Base-by-base conservation (phyloP, 2,329 filamentous ascomycete genomes). In the Blumeria hordei region DNA sequence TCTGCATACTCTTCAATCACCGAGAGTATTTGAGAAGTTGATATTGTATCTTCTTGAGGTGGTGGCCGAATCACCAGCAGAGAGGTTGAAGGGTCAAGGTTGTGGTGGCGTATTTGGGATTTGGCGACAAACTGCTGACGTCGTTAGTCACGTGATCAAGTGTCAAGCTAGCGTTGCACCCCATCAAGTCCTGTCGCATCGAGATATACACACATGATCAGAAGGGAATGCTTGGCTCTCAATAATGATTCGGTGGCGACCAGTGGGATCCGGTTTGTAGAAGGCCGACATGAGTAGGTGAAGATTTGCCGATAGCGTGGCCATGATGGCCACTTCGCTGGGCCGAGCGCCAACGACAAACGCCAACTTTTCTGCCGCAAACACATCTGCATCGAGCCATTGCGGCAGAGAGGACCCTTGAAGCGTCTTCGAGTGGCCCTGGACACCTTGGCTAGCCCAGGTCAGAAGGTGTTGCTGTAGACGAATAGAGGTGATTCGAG, bases 161-260 rank as follows among this genome's bases (percentile, higher is more conserved):
- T 9, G 21, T 16, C 16, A 32, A 33, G n/a, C 18, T 11, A 32
- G 3, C 28, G 34, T 11, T n/a, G 12, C n/a, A 39, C 16, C 2
- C n/a, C 11, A 33, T 11, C 1, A 44, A 14, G 2, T 35, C 11
- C 16, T 28, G 2, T n/a, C 41, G 21, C 36, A 54, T 12, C n/a
- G n/a, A 39, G 33, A 55, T 36, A 57, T 47, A 64, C 74, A 61
- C 73, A 85, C 82, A 69, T 87, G 82, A 66, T 90, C 85, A 66
- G 81, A 85, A 0, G 85, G 85, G 63, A 90, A 90, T 0, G 85
- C 84, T 64, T 86, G 88, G 58, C 77, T 78, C 66, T 90, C 85
- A 34, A 88, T 72, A 57, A 88, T 82, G 59, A 90, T 84, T 68
- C 86, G 88, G 66, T 80, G 82, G 55, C 66, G 66, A 18, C 69